phyloP scores from a whole-genome alignment of 164 flowering plant genomes.

The Stephania yunnanensis region DNA sequence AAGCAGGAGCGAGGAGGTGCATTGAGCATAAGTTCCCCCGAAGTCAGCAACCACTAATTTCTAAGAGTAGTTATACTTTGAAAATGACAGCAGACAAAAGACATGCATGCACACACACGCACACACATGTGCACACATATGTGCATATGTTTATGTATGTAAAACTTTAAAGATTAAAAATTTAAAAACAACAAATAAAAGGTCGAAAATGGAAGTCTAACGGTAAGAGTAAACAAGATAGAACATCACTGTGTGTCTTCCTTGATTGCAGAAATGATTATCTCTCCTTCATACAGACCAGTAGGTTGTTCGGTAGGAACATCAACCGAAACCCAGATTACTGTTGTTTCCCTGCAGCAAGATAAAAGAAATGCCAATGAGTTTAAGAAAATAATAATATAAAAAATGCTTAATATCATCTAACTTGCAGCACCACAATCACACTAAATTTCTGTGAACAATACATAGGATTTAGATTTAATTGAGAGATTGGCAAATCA shows the following conservation, averaged over 20 bases:
- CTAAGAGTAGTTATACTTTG: not conserved
- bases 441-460: conserved; percentile 10
- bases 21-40: not conserved
- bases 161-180: no score
- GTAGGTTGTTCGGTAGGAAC: conserved; percentile 78
- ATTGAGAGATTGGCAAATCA: conserved; percentile 63
- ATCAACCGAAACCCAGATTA: conserved; percentile 83
- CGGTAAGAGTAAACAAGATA: conserved; percentile 28
- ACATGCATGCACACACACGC: no score
- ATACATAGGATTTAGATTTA: conserved; percentile 79
- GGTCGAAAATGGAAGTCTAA: conserved; percentile 9
- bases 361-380: not conserved
- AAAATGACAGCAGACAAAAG: not conserved
- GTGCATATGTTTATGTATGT: no score
- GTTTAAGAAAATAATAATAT: not conserved
- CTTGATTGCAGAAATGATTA: conserved; percentile 66
- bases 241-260: conserved; percentile 57
- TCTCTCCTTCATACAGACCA: conserved; percentile 85
- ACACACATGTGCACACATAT: no score
- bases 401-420: conserved; percentile 3
- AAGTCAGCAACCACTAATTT: not conserved
- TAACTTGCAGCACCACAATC: conserved; percentile 7
- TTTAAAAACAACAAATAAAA: not conserved
- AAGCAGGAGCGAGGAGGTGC: not conserved
- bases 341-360: conserved; percentile 75